Evolutionary conservation across 2,329 filamentous ascomycete genomes (phyloP), one percentile per base, ranked within the genome.

Genomic region (Chaetomiaceae sp.): DNA sequence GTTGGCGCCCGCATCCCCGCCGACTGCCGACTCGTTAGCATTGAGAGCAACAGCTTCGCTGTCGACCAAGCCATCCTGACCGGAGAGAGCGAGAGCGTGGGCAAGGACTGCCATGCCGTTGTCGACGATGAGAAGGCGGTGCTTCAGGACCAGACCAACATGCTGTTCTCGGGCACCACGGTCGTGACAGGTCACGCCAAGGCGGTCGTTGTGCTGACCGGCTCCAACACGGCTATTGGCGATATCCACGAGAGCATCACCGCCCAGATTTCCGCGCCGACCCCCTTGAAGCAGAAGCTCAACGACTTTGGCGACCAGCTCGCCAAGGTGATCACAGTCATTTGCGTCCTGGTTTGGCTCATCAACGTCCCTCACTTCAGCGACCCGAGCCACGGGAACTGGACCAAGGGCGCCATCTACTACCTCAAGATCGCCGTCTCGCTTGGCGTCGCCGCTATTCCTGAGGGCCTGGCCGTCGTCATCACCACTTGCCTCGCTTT

Each of bases 391-490:
- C 92, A 96, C 64, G 94, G 94, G 64, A 88, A 84, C 71, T 96
- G 91, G 86, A 82, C 89, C 59, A 99, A 97, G 77, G 94, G 94
- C 56, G 94, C 94, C 55, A 97, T 99, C 66, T 99, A 99, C 80
- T 99, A 99, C 72, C 83, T 99, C 65, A 99, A 99, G 80, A 99
- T 99, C 68, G 94, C 94, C 38, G 95, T 99, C 38, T 99, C 94
- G 46, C 87, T 99, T 34, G 95, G 94, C 72, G 94, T 99, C 38
- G 94, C 94, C 43, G 94, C 95, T 61, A 99, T 99, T 66, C 94
- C 94, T 0, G 94, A 99, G 75, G 94, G 95, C 71, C 81, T 99
- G 42, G 94, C 94, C 29, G 94, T 97, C 49, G 95, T 99, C 61
- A 99, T 99, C 63, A 99, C 94, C n/a, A 97, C 94, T 27, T 99